These are phyloP conservation scores for Berberis vulgaris DNA, from an alignment of 164 flowering plant species.

Conservation along the genomic window DNA sequence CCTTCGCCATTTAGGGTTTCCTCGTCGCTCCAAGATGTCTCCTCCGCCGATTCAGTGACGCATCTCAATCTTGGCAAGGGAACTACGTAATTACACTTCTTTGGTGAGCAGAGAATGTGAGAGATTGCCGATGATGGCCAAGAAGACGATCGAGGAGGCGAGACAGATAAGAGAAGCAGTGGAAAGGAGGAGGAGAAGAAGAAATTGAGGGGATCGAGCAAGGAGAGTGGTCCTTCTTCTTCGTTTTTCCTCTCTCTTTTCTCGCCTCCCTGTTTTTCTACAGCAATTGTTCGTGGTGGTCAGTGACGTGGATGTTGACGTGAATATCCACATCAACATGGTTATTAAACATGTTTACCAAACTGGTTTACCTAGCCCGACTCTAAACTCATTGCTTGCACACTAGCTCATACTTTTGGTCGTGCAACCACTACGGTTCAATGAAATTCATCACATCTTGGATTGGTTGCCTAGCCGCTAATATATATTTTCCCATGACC, in stretches of 20 bases:
- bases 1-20: slow-evolving; percentile 9
- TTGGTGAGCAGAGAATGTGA: not conserved
- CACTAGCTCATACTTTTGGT: too few species aligned
- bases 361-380: too few species aligned
- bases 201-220: not conserved
- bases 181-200: slow-evolving; percentile 3
- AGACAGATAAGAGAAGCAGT: not conserved
- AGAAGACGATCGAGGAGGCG: not conserved
- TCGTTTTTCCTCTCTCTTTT: too few species aligned
- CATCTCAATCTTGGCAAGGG: slow-evolving; percentile 13
- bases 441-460: too few species aligned
- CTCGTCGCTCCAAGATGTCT: slow-evolving; percentile 11
- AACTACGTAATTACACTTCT: slow-evolving; percentile 6
- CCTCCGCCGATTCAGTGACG: slow-evolving; percentile 31
- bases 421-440: too few species aligned
- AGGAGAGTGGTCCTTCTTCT: not conserved
- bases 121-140: slow-evolving; percentile 1
- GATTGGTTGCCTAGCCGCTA: too few species aligned
- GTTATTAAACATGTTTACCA: too few species aligned
- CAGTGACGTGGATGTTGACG: too few species aligned
- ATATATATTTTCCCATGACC: too few species aligned
- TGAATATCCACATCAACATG: too few species aligned
- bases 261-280: not conserved
- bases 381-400: too few species aligned
- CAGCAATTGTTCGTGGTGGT: too few species aligned